Percentiles rank a stretch among this genome's conserved stretches.
phyloP scores from a whole-genome alignment of 495 filamentous ascomycete genomes.

The Gamarada debralockiae region DNA sequence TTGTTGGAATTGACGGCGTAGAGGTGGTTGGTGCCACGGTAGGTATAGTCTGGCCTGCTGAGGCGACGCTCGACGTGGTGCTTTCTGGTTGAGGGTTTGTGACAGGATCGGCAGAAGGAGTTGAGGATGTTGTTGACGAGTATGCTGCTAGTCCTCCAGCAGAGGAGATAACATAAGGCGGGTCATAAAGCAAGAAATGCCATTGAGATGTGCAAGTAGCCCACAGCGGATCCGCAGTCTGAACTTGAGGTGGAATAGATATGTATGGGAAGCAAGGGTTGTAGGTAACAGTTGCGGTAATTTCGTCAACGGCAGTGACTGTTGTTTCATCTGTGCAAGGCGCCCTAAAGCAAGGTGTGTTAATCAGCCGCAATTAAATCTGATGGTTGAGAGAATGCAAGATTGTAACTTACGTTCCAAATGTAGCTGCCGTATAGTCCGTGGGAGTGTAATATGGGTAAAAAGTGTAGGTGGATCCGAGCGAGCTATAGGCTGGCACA shows the following conservation, averaged over 20 bases:
- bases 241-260: neutral
- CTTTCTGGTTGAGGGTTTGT: neutral
- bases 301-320: neutral
- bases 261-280: neutral
- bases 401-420: neutral
- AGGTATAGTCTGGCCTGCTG: neutral
- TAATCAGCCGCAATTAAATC: too few species aligned
- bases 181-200: neutral
- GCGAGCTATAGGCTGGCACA: neutral
- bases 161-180: neutral
- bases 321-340: neutral
- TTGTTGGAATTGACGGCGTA: neutral
- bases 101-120: neutral
- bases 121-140: neutral
- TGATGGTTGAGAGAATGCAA: neutral
- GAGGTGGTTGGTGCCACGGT: neutral
- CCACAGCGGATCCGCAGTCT: neutral
- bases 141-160: neutral
- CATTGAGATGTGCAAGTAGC: neutral
- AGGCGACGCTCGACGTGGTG: neutral
- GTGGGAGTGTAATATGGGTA: neutral
- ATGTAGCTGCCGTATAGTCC: neutral
- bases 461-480: neutral
- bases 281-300: neutral
- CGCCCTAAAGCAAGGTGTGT: neutral